phyloP scores from a whole-genome alignment of 495 filamentous ascomycete species.

The Neurospora pannonica region DNA sequence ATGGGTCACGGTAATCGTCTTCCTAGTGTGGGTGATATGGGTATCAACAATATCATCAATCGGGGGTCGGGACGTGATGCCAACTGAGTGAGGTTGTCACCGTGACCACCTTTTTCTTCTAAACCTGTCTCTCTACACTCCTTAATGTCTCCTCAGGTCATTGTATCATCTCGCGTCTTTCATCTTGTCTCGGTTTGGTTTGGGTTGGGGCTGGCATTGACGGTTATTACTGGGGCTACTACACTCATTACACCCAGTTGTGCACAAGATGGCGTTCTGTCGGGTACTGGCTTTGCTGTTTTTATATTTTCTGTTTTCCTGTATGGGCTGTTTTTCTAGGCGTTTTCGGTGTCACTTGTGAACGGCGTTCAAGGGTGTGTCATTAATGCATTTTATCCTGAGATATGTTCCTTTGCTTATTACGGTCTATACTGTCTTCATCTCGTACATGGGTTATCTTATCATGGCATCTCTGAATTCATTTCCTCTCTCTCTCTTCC shows the following conservation, averaged over 20 bases:
- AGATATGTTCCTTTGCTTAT: neutral
- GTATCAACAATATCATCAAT: constrained; percentile 47
- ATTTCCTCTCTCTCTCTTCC: neutral
- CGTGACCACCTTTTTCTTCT: neutral
- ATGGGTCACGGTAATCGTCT: constrained; percentile 36
- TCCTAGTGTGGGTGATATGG: constrained; percentile 45
- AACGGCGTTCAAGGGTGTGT: neutral
- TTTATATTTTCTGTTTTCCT: neutral
- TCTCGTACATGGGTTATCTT: neutral
- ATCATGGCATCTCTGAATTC: neutral
- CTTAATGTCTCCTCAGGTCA: neutral
- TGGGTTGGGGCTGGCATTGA: neutral
- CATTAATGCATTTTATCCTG: neutral
- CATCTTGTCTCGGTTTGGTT: neutral
- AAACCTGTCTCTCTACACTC: neutral
- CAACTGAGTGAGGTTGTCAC: constrained; percentile 4
- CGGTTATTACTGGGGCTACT: neutral
- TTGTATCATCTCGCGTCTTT: constrained; percentile 6
- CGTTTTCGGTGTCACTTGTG: neutral
- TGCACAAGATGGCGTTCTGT: neutral
- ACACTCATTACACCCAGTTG: constrained; percentile 1
- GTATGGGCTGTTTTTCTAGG: neutral
- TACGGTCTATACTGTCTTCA: neutral
- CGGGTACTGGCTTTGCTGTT: neutral
- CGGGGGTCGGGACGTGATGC: constrained; percentile 19